Percentiles rank a stretch among this genome's conserved stretches.
These are phyloP conservation scores for Jatropha podagrica DNA, from an alignment of 441 rosid genomes.

Conservation along the genomic window DNA sequence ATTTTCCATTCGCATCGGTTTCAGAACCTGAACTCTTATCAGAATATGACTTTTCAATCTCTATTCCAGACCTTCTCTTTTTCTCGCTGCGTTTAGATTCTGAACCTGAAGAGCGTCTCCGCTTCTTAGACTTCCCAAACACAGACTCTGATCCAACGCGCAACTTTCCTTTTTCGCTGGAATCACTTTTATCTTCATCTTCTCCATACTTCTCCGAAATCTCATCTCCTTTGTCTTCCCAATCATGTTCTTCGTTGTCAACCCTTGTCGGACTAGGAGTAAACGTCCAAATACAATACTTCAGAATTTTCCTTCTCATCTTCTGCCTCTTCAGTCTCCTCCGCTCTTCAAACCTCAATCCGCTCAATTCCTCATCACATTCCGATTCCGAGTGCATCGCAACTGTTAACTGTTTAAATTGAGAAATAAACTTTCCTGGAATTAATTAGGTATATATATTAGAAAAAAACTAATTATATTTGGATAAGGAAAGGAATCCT, in stretches of 20 bases:
- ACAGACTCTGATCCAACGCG: conserved; percentile 20
- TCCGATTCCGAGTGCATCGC: conserved; percentile 44
- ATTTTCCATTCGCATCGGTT: conserved; percentile 31
- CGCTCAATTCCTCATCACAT: conserved; percentile 83
- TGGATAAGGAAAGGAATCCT: no score
- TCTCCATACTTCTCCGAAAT: conserved; percentile 18
- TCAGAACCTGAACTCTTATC: conserved; percentile 37
- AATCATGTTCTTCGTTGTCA: conserved; percentile 45
- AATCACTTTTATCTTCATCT: conserved; percentile 33
- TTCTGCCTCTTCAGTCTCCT: conserved; percentile 84
- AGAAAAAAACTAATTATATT: no score
- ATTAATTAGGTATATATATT: no score
- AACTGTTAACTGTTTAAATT: no score
- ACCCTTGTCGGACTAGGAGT: conserved; percentile 28
- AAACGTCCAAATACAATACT: conserved; percentile 64
- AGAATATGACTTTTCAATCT: conserved; percentile 28
- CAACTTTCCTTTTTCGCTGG: conserved; percentile 25
- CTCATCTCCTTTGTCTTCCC: conserved; percentile 17
- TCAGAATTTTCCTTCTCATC: conserved; percentile 53
- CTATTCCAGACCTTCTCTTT: conserved; percentile 39
- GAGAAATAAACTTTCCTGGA: no score
- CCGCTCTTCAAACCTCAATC: conserved; percentile 69
- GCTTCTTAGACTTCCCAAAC: conserved; percentile 40
- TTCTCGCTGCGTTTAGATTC: conserved; percentile 37
- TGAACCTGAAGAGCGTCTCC: conserved; percentile 24